Conservation (phyloP, 306 rosid genomes). For the Cicer chorassanicum region DNA sequence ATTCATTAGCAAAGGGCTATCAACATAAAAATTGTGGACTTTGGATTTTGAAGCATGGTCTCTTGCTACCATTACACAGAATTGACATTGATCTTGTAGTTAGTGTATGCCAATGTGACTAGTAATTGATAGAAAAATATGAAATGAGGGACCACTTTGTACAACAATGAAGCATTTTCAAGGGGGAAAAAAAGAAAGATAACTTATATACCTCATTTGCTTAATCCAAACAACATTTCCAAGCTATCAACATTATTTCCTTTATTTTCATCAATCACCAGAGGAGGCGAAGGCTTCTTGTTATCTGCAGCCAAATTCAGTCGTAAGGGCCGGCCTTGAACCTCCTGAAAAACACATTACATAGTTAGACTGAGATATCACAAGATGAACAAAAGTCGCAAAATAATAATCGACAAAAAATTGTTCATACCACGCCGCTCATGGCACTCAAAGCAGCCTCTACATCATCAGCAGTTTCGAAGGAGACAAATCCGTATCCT, state of each 20-base stretch:
- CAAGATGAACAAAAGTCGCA: background rate
- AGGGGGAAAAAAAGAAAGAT: background rate
- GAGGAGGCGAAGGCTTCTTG: conserved; percentile 44
- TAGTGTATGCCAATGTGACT: background rate
- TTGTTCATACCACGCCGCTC: conserved; percentile 73
- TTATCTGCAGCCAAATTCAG: conserved; percentile 60
- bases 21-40: background rate
- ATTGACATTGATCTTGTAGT: background rate
- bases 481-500: conserved; percentile 80
- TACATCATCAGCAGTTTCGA: conserved; percentile 61
- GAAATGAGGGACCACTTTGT: background rate
- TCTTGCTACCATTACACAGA: background rate
- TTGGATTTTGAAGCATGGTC: background rate
- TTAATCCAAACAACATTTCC: conserved; percentile 53
- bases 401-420: conserved; percentile 25
- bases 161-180: background rate
- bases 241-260: conserved; percentile 42
- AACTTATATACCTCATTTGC: conserved; percentile 43
- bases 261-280: conserved; percentile 29
- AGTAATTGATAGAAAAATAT: background rate
- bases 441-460: conserved; percentile 62
- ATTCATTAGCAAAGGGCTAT: background rate
- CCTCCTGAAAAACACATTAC: conserved; percentile 54
- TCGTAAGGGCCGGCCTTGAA: conserved; percentile 72
- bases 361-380: conserved; percentile 7